phyloP scores from a whole-genome alignment of 2,329 filamentous ascomycete species.

The Fusarium bactridioides region DNA sequence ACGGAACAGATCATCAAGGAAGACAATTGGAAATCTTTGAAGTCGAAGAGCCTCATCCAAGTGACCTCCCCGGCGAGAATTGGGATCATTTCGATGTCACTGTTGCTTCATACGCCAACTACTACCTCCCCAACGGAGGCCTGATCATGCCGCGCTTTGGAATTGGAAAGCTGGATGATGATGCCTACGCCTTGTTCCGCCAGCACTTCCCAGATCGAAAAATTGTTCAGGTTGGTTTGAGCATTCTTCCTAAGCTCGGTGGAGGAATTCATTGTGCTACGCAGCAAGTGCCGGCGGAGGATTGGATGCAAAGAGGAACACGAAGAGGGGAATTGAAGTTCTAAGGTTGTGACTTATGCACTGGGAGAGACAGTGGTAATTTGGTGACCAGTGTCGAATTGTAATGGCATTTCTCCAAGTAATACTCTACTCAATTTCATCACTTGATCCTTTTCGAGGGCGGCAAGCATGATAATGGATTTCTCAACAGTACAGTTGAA shows the following conservation, averaged over 20 bases:
- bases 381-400: too few species aligned
- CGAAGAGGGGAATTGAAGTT: background rate
- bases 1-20: constrained; percentile 32
- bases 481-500: too few species aligned
- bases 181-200: constrained; percentile 27
- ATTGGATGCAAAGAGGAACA: background rate
- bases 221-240: constrained; percentile 23
- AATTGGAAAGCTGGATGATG: constrained; percentile 31
- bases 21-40: constrained; percentile 35
- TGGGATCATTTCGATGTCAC: background rate
- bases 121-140: constrained; percentile 41
- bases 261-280: constrained; percentile 43
- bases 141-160: constrained; percentile 43
- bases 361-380: background rate
- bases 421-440: background rate
- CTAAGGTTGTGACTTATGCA: background rate
- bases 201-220: constrained; percentile 17
- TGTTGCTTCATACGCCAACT: constrained; percentile 37
- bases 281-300: constrained; percentile 34
- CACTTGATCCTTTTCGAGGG: background rate
- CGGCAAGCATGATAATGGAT: too few species aligned
- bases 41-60: constrained; percentile 35
- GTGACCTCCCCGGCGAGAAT: background rate
- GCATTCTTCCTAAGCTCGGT: constrained; percentile 20
- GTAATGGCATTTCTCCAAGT: background rate